Conservation (phyloP, 2,329 filamentous ascomycete species). For the Exophiala aquamarina region DNA sequence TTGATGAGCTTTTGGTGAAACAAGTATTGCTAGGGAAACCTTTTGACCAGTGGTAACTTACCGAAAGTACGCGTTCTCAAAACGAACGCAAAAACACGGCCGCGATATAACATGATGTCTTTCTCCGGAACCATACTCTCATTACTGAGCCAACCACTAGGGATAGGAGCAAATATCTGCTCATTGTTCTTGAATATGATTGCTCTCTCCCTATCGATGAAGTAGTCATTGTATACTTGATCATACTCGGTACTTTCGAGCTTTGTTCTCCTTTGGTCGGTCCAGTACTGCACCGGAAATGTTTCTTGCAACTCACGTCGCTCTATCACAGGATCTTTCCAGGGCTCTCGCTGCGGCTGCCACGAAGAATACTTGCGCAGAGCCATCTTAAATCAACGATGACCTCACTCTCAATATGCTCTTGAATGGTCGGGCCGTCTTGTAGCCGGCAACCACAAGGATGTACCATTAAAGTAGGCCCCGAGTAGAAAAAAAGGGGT, state of each 20-base stretch:
- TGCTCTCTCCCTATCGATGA: slow-evolving; percentile 10
- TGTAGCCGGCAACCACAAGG: slow-evolving; percentile 5
- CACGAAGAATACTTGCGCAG: slow-evolving; percentile 6
- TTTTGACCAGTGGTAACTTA: no score
- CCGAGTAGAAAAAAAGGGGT: slow-evolving; percentile 14
- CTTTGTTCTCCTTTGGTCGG: slow-evolving; percentile 4
- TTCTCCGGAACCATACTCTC: slow-evolving; percentile 12
- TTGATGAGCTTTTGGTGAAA: no score
- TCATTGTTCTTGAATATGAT: slow-evolving; percentile 10
- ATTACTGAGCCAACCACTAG: slow-evolving; percentile 7
- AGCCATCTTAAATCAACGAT: slow-evolving; percentile 17
- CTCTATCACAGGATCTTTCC: slow-evolving; percentile 5
- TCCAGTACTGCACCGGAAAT: slow-evolving; percentile 10
- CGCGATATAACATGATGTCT: slow-evolving; percentile 8
- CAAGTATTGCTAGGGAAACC: no score
- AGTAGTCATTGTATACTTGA: slow-evolving; percentile 15
- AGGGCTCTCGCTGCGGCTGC: slow-evolving; percentile 3
- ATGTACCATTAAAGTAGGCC: slow-evolving; percentile 18
- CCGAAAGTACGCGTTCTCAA: slow-evolving; percentile 12
- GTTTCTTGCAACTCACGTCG: slow-evolving; percentile 9
- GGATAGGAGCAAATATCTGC: slow-evolving; percentile 13
- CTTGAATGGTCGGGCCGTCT: slow-evolving; percentile 5
- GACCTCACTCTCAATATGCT: slow-evolving; percentile 19
- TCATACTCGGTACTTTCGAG: slow-evolving; percentile 7
- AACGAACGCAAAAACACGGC: slow-evolving; percentile 12